phyloP scores from a whole-genome alignment of 306 rosid genomes.

The Coriaria nepalensis region DNA sequence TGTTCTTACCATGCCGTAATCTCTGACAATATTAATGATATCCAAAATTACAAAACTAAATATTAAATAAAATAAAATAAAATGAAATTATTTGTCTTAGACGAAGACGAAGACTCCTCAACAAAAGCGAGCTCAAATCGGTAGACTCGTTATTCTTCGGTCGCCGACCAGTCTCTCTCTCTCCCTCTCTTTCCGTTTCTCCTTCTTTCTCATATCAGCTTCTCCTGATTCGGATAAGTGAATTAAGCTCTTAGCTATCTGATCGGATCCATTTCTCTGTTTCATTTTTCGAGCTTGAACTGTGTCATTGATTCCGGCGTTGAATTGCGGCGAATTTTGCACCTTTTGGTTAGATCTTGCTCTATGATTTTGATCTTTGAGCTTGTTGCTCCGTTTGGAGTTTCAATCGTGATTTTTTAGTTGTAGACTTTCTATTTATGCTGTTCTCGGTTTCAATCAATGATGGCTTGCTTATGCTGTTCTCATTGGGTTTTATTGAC shows the following conservation, averaged over 20 bases:
- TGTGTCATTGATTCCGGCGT: background rate
- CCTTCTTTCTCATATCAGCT: no score
- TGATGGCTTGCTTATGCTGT: slow-evolving; percentile 3
- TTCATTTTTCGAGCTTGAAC: slow-evolving; percentile 8
- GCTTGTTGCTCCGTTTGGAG: background rate
- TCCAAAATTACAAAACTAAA: background rate
- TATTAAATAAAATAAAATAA: background rate
- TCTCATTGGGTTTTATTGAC: no score
- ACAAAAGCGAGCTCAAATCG: slow-evolving; percentile 61
- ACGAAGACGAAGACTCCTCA: slow-evolving; percentile 98
- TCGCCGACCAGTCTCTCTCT: slow-evolving; percentile 20
- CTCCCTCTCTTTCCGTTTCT: slow-evolving; percentile 24
- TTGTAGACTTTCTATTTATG: background rate
- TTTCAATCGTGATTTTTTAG: background rate
- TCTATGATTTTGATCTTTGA: background rate
- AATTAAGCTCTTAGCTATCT: slow-evolving; percentile 24
- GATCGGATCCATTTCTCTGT: background rate
- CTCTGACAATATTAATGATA: slow-evolving; percentile 16
- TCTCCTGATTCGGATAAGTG: slow-evolving; percentile 5
- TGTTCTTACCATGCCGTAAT: slow-evolving; percentile 39
- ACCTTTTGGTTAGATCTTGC: slow-evolving; percentile 16
- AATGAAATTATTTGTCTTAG: slow-evolving; percentile 18
- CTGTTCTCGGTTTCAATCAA: background rate
- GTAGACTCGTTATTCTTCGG: slow-evolving; percentile 28
- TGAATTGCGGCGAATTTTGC: slow-evolving; percentile 9